Percentiles rank a stretch among this genome's conserved stretches.
Conservation (phyloP, 164 flowering plant genomes). For the Berberis vulgaris region DNA sequence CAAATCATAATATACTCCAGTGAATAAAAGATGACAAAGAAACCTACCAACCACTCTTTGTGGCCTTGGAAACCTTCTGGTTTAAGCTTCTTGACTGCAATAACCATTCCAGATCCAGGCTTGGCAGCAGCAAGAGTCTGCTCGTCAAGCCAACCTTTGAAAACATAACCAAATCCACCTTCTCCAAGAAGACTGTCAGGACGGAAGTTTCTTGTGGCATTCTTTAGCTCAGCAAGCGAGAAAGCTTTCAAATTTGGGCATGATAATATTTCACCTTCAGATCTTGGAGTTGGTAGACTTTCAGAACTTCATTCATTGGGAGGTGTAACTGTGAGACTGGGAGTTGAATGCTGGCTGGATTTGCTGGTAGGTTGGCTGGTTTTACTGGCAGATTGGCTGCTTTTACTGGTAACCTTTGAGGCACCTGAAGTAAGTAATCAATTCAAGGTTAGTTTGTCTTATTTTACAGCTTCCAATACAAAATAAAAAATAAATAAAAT, state of each 20-base stretch:
- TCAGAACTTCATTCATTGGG: slow-evolving; percentile 11
- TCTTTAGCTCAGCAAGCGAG: slow-evolving; percentile 33
- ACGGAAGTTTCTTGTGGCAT: slow-evolving; percentile 51
- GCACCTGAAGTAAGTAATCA: slow-evolving; percentile 2
- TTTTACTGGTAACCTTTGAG: background rate
- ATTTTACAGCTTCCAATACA: too few relatives aligned
- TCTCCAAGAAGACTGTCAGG: slow-evolving; percentile 47
- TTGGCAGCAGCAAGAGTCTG: slow-evolving; percentile 28
- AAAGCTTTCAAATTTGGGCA: slow-evolving; percentile 45
- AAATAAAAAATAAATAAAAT: too few relatives aligned
- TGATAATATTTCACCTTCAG: slow-evolving; percentile 46
- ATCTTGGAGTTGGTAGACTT: slow-evolving; percentile 31
- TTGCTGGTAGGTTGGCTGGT: background rate
- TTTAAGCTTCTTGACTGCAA: slow-evolving; percentile 64
- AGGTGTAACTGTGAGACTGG: slow-evolving; percentile 11
- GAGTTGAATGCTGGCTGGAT: slow-evolving; percentile 12
- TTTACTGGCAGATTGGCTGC: too few relatives aligned
- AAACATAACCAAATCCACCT: slow-evolving; percentile 64
- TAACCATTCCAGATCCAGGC: slow-evolving; percentile 40
- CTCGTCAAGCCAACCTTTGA: slow-evolving; percentile 59
- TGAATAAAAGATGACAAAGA: background rate
- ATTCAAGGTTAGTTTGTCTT: too few relatives aligned
- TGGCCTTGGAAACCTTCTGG: slow-evolving; percentile 63
- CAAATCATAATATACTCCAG: background rate
- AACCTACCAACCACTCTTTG: slow-evolving; percentile 64